These are phyloP conservation scores for Usnea hakonensis DNA, from an alignment of 495 filamentous ascomycete species.

Conservation along the genomic window DNA sequence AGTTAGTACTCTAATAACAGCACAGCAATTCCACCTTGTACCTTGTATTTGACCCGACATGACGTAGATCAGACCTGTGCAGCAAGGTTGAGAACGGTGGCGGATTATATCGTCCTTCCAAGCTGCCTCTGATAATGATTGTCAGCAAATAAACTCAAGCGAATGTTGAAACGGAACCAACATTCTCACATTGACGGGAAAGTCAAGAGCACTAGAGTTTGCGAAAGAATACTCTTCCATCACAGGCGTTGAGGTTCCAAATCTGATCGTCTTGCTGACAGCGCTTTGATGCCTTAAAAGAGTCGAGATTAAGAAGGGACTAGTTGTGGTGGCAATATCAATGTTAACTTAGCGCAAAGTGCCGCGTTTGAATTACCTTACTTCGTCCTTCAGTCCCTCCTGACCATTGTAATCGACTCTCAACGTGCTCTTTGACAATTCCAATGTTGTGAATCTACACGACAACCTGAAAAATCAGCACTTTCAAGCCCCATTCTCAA, in stretches of 20 bases:
- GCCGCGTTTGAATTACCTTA: too few relatives aligned
- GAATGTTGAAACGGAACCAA: conserved; percentile 26
- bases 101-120: conserved; percentile 79
- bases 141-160: conserved; percentile 10
- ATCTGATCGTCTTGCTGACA: background rate
- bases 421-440: too few relatives aligned
- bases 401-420: too few relatives aligned
- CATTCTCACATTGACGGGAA: conserved; percentile 80
- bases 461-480: background rate
- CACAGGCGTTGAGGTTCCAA: background rate
- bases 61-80: conserved; percentile 66
- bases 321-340: background rate
- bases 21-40: conserved; percentile 20
- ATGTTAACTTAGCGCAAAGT: too few relatives aligned
- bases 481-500: background rate
- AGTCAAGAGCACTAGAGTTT: conserved; percentile 68
- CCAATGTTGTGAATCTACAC: too few relatives aligned
- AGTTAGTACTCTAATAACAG: background rate
- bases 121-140: conserved; percentile 51
- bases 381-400: too few relatives aligned
- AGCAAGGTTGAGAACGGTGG: conserved; percentile 72
- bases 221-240: conserved; percentile 98
- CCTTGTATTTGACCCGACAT: conserved; percentile 72
- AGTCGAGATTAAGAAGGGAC: background rate
- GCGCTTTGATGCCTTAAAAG: background rate